These are phyloP conservation scores for Mycena venus DNA, from an alignment of 768 basidiomycete genomes.

Conservation along the genomic window DNA sequence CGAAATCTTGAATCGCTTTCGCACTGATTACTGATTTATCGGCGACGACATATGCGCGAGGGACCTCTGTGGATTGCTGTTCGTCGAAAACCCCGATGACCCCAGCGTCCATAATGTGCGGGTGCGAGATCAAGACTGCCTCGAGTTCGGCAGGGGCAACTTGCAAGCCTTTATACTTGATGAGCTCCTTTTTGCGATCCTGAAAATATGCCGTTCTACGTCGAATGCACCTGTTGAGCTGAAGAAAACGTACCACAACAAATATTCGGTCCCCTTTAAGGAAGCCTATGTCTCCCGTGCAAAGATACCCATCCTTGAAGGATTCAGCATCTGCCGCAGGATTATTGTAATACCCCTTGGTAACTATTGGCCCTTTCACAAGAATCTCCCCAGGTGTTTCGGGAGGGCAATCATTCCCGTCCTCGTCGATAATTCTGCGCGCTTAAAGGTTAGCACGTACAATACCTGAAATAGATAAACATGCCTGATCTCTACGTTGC, in stretches of 20 bases:
- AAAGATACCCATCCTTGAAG: slow-evolving; percentile 29
- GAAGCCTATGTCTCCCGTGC: slow-evolving; percentile 35
- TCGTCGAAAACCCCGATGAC: slow-evolving; percentile 42
- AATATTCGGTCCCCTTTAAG: slow-evolving; percentile 18
- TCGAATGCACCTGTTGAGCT: no score
- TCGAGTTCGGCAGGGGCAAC: slow-evolving; percentile 52
- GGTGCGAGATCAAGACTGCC: slow-evolving; percentile 42
- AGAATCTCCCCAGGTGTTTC: slow-evolving; percentile 25
- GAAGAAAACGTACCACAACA: slow-evolving; percentile 9
- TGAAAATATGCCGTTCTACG: neutral
- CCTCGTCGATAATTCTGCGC: slow-evolving; percentile 24
- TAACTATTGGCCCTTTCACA: slow-evolving; percentile 26
- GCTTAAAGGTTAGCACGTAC: neutral
- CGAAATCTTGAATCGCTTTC: slow-evolving; percentile 27
- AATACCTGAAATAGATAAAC: neutral
- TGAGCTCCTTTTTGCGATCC: slow-evolving; percentile 40
- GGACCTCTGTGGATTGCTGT: slow-evolving; percentile 29
- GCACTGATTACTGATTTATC: slow-evolving; percentile 9
- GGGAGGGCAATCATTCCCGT: slow-evolving; percentile 24
- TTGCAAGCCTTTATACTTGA: slow-evolving; percentile 37
- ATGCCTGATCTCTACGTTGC: neutral
- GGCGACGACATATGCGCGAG: slow-evolving; percentile 35
- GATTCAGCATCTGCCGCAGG: slow-evolving; percentile 24
- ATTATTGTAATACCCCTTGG: slow-evolving; percentile 35
- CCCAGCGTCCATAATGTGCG: slow-evolving; percentile 42